Conservation (phyloP, 805 yeast genomes). For the Starmera dryadoides region DNA sequence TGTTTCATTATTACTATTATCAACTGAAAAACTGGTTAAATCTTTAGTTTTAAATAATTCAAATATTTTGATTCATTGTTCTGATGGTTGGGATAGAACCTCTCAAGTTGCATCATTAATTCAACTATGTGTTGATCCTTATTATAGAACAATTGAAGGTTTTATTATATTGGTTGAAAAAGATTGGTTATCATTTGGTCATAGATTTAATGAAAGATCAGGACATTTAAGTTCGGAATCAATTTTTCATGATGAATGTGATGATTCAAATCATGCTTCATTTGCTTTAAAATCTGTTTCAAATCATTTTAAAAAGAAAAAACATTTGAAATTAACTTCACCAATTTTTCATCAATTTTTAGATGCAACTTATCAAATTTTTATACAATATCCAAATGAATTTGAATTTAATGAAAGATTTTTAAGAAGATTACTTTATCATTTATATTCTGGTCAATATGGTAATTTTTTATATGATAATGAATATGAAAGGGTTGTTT, state of each 20-base stretch:
- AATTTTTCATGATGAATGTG: conserved; percentile 29
- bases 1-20: conserved; percentile 57
- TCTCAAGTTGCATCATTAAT: conserved; percentile 81
- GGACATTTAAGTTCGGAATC: conserved; percentile 63
- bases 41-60: conserved; percentile 79
- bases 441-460: conserved; percentile 88
- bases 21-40: conserved; percentile 72
- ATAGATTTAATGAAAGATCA: conserved; percentile 74
- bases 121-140: conserved; percentile 86
- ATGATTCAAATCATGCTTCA: conserved; percentile 24
- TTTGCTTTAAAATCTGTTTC: conserved; percentile 42
- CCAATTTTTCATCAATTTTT: conserved; percentile 93
- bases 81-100: conserved; percentile 99
- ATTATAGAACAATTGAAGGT: conserved; percentile 80
- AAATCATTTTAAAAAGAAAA: conserved; percentile 40
- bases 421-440: conserved; percentile 76
- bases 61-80: conserved; percentile 84
- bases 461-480: conserved; percentile 80
- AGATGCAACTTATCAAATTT: conserved; percentile 80
- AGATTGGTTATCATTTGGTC: conserved; percentile 95
- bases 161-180: conserved; percentile 81
- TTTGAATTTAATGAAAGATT: conserved; percentile 91
- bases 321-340: conserved; percentile 56
- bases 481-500: conserved; percentile 54
- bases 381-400: conserved; percentile 56